Evolutionary conservation across 1,139 yeast species (phyloP).

Genomic region (Yamadazyma kanchanaburiensis): DNA sequence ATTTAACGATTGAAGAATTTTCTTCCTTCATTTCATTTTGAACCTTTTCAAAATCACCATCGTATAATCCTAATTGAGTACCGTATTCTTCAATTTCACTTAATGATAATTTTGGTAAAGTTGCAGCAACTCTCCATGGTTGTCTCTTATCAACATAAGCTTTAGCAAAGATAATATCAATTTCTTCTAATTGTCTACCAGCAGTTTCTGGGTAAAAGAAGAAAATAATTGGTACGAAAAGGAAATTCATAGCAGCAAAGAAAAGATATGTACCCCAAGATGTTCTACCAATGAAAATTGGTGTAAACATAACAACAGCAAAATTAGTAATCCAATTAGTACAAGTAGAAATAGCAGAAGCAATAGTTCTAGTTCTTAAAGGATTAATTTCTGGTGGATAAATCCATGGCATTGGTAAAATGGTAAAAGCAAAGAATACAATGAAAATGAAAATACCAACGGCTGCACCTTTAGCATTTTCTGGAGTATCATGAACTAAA

Average conservation of each 20-base stretch:
- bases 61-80: slow-evolving; percentile 43
- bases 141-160: slow-evolving; percentile 42
- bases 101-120: slow-evolving; percentile 41
- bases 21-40: slow-evolving; percentile 31
- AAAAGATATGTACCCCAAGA: slow-evolving; percentile 42
- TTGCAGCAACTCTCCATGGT: slow-evolving; percentile 48
- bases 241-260: slow-evolving; percentile 34
- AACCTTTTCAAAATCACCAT: slow-evolving; percentile 37
- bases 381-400: slow-evolving; percentile 61
- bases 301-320: slow-evolving; percentile 45
- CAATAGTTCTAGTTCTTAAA: slow-evolving; percentile 52
- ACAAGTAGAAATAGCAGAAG: slow-evolving; percentile 46
- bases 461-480: slow-evolving; percentile 42
- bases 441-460: slow-evolving; percentile 51
- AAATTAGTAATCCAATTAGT: slow-evolving; percentile 42
- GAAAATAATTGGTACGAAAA: slow-evolving; percentile 37
- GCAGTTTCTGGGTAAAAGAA: slow-evolving; percentile 47
- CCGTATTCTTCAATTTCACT: slow-evolving; percentile 48
- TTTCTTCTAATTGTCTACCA: slow-evolving; percentile 44
- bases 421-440: slow-evolving; percentile 50
- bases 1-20: slow-evolving; percentile 16
- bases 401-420: slow-evolving; percentile 53
- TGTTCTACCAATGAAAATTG: slow-evolving; percentile 33
- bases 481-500: slow-evolving; percentile 26
- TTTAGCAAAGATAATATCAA: slow-evolving; percentile 42